Evolutionary conservation across 495 filamentous ascomycete genomes (phyloP), one percentile per base, ranked within the genome.

Genomic region (Symbiotaphrina buchneri): DNA sequence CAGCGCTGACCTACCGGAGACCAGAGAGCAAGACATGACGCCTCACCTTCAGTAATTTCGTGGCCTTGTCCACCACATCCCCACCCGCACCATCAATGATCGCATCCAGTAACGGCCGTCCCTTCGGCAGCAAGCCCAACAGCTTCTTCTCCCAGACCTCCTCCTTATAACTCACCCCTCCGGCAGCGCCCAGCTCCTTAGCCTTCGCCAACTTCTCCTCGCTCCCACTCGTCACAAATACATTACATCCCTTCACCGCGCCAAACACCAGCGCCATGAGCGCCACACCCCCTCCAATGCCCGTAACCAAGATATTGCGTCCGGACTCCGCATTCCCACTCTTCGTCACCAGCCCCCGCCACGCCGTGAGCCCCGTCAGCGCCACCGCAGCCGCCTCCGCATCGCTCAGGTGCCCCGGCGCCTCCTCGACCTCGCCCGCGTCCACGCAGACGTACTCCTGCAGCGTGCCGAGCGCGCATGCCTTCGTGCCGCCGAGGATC

Each of bases 291-390:
- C 78, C 78, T 1, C 78, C 78, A 47, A 85, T 80, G 2, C 78
- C 78, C 3, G 78, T 82, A 18, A 85, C 42, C 24, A 85, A 43
- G 2, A 84, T 46, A 36, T 77, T 78, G 31, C 61, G 52, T 3
- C 73, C 77, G 5, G 49, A 36, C 11, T 52, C 38, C 0, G 71
- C 64, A 39, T 68, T 65, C 0, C 56, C 64, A 21, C 58, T 61
- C 45, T 85, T 94, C 1, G 58, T 73, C 14, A 83, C 61, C 32
- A 83, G 51, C 0, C 84, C 83, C 21, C 84, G 56, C 76, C 78
- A 94, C 7, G 58, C 84, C n/a, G 84, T 94, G 39, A 91, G 44
- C 0, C 81, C 84, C 0, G 73, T 74, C 20, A 92, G 47, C 1
- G 83, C 82, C 19, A 94, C 40, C 10, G 77, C 79, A 0, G 82